Evolutionary conservation across 805 yeast species (phyloP).

Genomic region (Saturnispora sekii): DNA sequence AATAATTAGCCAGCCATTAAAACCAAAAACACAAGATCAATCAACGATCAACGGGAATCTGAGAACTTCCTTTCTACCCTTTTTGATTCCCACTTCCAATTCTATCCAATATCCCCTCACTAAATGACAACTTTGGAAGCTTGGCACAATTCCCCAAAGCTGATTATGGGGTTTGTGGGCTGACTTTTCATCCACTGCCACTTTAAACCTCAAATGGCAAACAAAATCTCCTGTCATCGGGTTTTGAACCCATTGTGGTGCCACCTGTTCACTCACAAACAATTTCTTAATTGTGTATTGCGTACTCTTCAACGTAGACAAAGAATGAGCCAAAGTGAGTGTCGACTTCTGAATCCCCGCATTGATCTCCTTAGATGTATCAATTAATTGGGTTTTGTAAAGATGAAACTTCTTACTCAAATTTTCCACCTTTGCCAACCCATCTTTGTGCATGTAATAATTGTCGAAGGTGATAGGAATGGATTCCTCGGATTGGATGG

Average conservation of each 20-base stretch:
- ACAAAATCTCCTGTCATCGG: slow-evolving; percentile 4
- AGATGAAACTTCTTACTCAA: slow-evolving; percentile 9
- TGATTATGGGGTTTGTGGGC: slow-evolving; percentile 1
- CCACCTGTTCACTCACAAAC: slow-evolving; percentile 7
- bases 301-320: slow-evolving; percentile 3
- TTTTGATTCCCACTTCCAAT: slow-evolving; percentile 9
- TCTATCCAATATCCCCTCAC: slow-evolving; percentile 12
- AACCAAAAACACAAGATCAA: background rate
- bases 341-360: slow-evolving; percentile 11
- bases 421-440: slow-evolving; percentile 4
- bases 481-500: slow-evolving; percentile 14
- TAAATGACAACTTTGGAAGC: slow-evolving; percentile 14
- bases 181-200: slow-evolving; percentile 1
- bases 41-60: slow-evolving; percentile 10
- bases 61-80: slow-evolving; percentile 7
- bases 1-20: no score
- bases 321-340: slow-evolving; percentile 8
- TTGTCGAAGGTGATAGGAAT: slow-evolving; percentile 18
- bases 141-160: slow-evolving; percentile 10
- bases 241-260: slow-evolving; percentile 4
- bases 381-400: slow-evolving; percentile 9
- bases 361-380: slow-evolving; percentile 8
- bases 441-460: slow-evolving; percentile 8
- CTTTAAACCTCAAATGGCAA: slow-evolving; percentile 2
- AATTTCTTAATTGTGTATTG: slow-evolving; percentile 7